Evolutionary conservation across 805 yeast genomes (phyloP), one percentile per base, ranked within the genome.

Genomic region (Suhomyces vadensis): DNA sequence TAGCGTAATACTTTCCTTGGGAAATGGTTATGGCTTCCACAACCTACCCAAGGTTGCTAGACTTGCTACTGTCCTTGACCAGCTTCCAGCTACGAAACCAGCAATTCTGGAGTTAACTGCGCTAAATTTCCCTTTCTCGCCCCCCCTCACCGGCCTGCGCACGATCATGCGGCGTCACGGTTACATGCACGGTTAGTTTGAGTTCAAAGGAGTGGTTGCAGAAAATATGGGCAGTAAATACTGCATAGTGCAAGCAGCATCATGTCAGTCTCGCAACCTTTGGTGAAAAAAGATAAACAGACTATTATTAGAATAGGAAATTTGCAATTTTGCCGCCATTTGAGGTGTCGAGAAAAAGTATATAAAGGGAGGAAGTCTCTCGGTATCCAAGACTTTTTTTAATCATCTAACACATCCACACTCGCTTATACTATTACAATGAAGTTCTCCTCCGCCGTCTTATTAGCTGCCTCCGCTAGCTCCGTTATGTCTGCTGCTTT

Each of bases 361-460:
- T 29, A 29, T 29, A 29, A 29, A 29, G 33, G 33, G 33, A 14
- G 33, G 20, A 11, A 14, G 20, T 29, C 16, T 11, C 8, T 6
- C 10, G 20, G 3, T 3, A 2, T 3, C 1, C 3, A 1, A 1
- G 16, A 6, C 3, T 4, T 16, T 16, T 29, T 16, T 16, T 20
- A 5, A 33, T 9, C 11, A 33, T 3, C 1, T 23, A n/a, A 22
- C n/a, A n/a, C n/a, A 21, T n/a, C 11, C 9, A 36, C 39, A 36
- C 27, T 36, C 29, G 29, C 29, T 36, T 36, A 36, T 5, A 13
- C 20, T 27, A 44, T 26, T 33, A 48, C 42, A 57, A 67, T 67
- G 73, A 65, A 65, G 58, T 66, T 63, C 57, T 57, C 69, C 46
- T 45, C 70, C 47, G 64, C 58, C 48, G 58, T 58, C 52, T 45